Conservation (phyloP, 1,139 yeast genomes). For the Lodderomyces parapsilosis region DNA sequence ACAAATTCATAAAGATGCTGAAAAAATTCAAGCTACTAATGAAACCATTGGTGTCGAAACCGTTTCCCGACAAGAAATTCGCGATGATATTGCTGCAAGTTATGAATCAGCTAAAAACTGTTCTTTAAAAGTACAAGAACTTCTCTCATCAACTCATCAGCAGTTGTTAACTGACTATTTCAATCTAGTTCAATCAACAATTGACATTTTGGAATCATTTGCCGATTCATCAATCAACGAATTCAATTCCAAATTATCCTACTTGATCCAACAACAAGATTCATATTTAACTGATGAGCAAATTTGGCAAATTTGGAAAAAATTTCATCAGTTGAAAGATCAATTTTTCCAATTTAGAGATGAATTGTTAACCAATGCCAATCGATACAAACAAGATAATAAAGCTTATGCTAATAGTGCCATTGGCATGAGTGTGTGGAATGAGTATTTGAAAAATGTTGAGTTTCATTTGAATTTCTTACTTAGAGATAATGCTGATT, state of each 20-base stretch:
- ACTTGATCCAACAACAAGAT: conserved; percentile 29
- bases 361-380: conserved; percentile 46
- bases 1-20: conserved; percentile 50
- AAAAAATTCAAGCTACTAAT: conserved; percentile 39
- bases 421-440: conserved; percentile 41
- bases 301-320: conserved; percentile 68
- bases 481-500: conserved; percentile 68
- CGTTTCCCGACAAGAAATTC: conserved; percentile 57
- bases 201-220: conserved; percentile 70
- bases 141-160: conserved; percentile 35
- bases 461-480: conserved; percentile 61
- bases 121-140: conserved; percentile 31
- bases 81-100: conserved; percentile 47
- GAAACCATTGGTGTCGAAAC: conserved; percentile 26
- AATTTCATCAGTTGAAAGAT: conserved; percentile 58
- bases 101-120: conserved; percentile 35
- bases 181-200: conserved; percentile 48
- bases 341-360: conserved; percentile 57
- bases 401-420: conserved; percentile 21
- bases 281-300: conserved; percentile 27
- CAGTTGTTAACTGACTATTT: conserved; percentile 37
- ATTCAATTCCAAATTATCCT: conserved; percentile 39
- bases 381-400: conserved; percentile 29
- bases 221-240: conserved; percentile 65
- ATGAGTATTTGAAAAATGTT: conserved; percentile 52